A percentile compares a stretch with the other conserved stretches of the same genome.
Evolutionary conservation across 345 rosid genomes (phyloP).

Genomic region (Populus davidiana): DNA sequence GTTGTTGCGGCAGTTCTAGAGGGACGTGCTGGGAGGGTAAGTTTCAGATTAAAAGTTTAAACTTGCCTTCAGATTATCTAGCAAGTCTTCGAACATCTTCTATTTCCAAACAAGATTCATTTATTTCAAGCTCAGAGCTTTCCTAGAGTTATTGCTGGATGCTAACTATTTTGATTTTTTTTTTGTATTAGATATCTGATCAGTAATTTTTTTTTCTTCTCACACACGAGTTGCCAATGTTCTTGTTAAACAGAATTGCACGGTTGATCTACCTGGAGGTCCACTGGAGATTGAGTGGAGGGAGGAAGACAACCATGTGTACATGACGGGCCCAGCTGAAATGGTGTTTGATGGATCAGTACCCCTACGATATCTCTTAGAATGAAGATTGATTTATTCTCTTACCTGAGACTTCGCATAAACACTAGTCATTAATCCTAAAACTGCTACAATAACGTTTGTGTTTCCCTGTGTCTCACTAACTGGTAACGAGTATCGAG

Average conservation of each 20-base stretch:
- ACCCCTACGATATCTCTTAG: slow-evolving; percentile 4
- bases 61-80: neutral
- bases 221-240: neutral
- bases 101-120: neutral
- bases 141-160: neutral
- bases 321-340: slow-evolving; percentile 99
- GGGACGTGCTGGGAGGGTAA: slow-evolving; percentile 78
- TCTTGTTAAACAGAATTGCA: slow-evolving; percentile 57
- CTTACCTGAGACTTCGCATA: neutral
- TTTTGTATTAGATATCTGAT: neutral
- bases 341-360: slow-evolving; percentile 77
- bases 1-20: slow-evolving; percentile 98
- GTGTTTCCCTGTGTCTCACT: neutral
- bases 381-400: neutral
- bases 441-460: neutral
- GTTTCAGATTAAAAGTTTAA: slow-evolving; percentile 21
- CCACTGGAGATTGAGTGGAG: slow-evolving; percentile 93
- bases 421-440: neutral
- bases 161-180: neutral
- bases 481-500: neutral
- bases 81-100: neutral
- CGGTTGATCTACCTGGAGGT: slow-evolving; percentile 86
- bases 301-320: slow-evolving; percentile 73
- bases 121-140: neutral
- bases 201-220: neutral